Percentiles rank a stretch among this genome's conserved stretches.
Conservation (phyloP, 352 stramenopile genomes). For the Phytophthora cryptogea region DNA sequence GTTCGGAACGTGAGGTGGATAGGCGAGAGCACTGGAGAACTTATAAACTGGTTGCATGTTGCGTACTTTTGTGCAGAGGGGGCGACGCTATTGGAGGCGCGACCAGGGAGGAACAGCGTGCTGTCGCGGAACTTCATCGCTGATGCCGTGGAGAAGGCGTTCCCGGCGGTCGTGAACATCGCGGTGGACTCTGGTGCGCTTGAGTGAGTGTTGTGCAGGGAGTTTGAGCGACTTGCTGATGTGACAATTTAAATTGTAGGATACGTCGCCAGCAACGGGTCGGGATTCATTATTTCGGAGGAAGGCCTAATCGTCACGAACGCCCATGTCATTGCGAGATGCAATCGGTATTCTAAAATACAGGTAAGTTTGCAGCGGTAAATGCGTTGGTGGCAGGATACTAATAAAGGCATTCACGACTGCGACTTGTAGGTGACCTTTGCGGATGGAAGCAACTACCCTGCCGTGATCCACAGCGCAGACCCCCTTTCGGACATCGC, state of each 20-base stretch:
- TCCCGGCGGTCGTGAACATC: conserved; percentile 91
- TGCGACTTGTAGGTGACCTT: conserved; percentile 70
- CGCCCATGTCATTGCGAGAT: conserved; percentile 88
- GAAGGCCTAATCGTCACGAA: conserved; percentile 93
- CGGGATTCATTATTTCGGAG: conserved; percentile 91
- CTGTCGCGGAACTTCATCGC: conserved; percentile 87
- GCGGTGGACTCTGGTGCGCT: conserved; percentile 63
- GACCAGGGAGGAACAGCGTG: conserved; percentile 13
- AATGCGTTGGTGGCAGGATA: neutral
- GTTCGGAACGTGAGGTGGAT: conserved; percentile 10
- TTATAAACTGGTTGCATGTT: neutral
- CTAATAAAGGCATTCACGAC: too few species aligned
- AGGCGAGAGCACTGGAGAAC: neutral
- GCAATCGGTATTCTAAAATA: conserved; percentile 84
- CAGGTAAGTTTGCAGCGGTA: conserved; percentile 39
- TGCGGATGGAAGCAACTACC: conserved; percentile 78
- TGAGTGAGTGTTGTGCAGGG: neutral
- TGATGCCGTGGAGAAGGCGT: conserved; percentile 88
- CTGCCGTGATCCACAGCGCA: conserved; percentile 79
- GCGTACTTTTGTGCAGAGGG: conserved; percentile 23
- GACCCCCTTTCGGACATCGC: conserved; percentile 92
- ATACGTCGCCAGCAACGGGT: conserved; percentile 83
- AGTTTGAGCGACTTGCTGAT: neutral
- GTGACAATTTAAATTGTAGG: conserved; percentile 30
- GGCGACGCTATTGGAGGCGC: conserved; percentile 27